phyloP scores from a whole-genome alignment of 2,329 filamentous ascomycete genomes.

The Aspergillus fumigatus region DNA sequence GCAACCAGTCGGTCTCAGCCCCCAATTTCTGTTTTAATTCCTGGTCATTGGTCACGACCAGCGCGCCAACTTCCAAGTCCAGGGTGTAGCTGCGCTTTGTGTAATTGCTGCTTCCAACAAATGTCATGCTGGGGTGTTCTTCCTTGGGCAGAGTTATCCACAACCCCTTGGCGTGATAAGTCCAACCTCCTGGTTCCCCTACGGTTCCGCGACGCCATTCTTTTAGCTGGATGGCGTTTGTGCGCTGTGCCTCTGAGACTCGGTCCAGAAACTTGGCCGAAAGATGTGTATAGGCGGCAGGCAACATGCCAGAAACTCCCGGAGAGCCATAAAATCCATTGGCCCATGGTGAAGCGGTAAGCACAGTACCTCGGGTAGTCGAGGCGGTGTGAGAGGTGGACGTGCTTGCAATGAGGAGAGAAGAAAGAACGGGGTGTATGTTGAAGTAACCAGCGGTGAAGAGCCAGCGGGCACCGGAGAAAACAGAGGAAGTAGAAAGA shows the following conservation, averaged over 20 bases:
- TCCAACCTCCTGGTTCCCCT: constrained; percentile 81
- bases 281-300: constrained; percentile 86
- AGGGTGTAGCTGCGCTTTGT: constrained; percentile 89
- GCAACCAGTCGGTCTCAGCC: constrained; percentile 75
- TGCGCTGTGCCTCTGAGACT: constrained; percentile 50
- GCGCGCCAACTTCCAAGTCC: constrained; percentile 82
- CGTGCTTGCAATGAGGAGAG: constrained; percentile 70
- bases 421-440: constrained; percentile 78
- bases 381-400: constrained; percentile 28
- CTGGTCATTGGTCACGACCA: constrained; percentile 77
- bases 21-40: constrained; percentile 67
- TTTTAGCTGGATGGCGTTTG: constrained; percentile 63
- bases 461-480: constrained; percentile 74
- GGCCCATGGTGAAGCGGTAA: constrained; percentile 87
- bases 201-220: constrained; percentile 87
- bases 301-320: constrained; percentile 84
- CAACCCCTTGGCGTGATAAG: constrained; percentile 94
- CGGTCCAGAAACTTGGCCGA: constrained; percentile 73
- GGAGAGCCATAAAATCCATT: constrained; percentile 92
- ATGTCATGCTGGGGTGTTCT: constrained; percentile 66
- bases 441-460: constrained; percentile 99
- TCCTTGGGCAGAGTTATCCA: constrained; percentile 69
- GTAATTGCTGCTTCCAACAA: constrained; percentile 92
- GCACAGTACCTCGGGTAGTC: constrained; percentile 64
- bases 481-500: constrained; percentile 57